Conservation (phyloP, 176 grass and related monocot genomes). For the Hsuehochloa calcarea region DNA sequence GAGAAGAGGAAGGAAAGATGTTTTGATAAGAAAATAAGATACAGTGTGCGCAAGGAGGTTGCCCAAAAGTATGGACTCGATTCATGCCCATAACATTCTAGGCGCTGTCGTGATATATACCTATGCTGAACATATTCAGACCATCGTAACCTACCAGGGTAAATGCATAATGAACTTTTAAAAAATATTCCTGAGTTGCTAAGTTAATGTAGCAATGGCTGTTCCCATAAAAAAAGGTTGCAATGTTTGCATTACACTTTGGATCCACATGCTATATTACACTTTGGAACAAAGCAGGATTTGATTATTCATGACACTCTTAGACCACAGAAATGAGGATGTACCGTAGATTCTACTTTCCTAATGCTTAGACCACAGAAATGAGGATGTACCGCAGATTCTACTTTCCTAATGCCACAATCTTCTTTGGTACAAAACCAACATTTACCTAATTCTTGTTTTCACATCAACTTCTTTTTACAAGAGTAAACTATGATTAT, state of each 20-base stretch:
- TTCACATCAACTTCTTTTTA: not conserved
- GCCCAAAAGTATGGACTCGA: conserved; percentile 61
- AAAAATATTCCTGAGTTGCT: not conserved
- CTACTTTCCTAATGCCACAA: not conserved
- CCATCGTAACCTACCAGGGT: not conserved
- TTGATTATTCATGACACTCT: not conserved
- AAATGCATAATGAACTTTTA: not conserved
- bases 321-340: too few relatives aligned
- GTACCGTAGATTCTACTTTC: too few relatives aligned
- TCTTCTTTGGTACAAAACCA: not conserved
- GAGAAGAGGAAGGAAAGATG: conserved; percentile 89
- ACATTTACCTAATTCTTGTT: not conserved
- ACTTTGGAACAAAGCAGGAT: not conserved
- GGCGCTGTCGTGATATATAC: not conserved
- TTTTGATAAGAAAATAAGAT: conserved; percentile 73
- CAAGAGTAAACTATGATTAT: not conserved
- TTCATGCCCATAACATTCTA: conserved; percentile 16
- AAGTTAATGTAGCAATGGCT: not conserved
- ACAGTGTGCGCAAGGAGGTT: conserved; percentile 75
- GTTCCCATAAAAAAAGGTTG: not conserved
- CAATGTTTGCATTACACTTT: not conserved
- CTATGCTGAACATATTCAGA: not conserved
- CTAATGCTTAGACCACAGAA: too few relatives aligned
- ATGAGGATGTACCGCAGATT: not conserved
- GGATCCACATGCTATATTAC: not conserved